Conservation (phyloP, 768 basidiomycete genomes). For the Lactifluus volemus region DNA sequence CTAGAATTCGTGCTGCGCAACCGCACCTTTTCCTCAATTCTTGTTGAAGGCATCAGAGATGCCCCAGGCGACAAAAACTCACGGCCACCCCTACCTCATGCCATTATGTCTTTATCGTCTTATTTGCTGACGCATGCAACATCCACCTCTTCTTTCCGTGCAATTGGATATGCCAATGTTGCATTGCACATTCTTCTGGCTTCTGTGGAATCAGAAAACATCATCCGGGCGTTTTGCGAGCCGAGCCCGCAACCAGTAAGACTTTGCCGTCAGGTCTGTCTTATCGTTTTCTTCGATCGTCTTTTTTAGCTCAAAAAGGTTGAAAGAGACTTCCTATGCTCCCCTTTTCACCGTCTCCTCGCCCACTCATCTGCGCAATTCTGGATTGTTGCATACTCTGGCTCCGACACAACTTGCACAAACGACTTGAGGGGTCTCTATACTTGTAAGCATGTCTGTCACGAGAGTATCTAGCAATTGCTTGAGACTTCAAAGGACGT, state of each 20-base stretch:
- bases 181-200: slow-evolving; percentile 44
- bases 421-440: slow-evolving; percentile 45
- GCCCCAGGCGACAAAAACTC: slow-evolving; percentile 21
- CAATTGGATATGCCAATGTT: slow-evolving; percentile 54
- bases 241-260: slow-evolving; percentile 36
- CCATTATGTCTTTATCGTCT: slow-evolving; percentile 49
- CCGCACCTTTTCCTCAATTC: slow-evolving; percentile 37
- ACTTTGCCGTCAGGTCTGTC: slow-evolving; percentile 54
- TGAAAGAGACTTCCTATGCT: slow-evolving; percentile 44
- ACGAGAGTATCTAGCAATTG: background rate
- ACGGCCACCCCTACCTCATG: slow-evolving; percentile 35
- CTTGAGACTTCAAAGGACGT: slow-evolving; percentile 33
- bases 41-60: slow-evolving; percentile 32
- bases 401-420: slow-evolving; percentile 64
- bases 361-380: slow-evolving; percentile 46
- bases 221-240: slow-evolving; percentile 39
- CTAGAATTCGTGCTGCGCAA: slow-evolving; percentile 54
- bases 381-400: slow-evolving; percentile 64
- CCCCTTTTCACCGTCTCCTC: slow-evolving; percentile 31
- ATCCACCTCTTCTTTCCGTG: slow-evolving; percentile 47
- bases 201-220: slow-evolving; percentile 40
- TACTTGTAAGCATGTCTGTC: slow-evolving; percentile 38
- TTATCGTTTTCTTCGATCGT: background rate
- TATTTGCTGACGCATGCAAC: slow-evolving; percentile 63
- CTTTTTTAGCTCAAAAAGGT: background rate